phyloP scores from a whole-genome alignment of 352 stramenopile species.

The Nothophytophthora sp. region DNA sequence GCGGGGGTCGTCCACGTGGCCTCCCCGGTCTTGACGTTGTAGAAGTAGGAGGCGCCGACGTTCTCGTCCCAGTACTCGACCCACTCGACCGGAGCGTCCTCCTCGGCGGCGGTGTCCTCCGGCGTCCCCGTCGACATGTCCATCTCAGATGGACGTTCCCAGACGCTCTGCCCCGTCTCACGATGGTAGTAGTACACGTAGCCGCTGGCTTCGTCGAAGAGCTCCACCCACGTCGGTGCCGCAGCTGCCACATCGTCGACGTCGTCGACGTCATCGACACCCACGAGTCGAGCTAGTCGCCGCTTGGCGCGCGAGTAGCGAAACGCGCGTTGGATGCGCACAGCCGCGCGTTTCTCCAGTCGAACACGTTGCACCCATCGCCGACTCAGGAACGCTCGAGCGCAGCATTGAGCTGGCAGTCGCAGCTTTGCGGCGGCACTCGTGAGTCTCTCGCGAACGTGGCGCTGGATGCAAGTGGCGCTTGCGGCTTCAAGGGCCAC shows the following conservation, averaged over 20 bases:
- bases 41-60: constrained; percentile 63
- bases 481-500: constrained; percentile 23
- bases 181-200: constrained; percentile 75
- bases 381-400: constrained; percentile 41
- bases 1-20: constrained; percentile 64
- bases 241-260: neutral
- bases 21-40: constrained; percentile 68
- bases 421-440: neutral
- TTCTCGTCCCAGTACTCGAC: constrained; percentile 79
- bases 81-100: constrained; percentile 51
- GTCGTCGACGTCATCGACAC: constrained; percentile 17
- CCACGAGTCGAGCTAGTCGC: constrained; percentile 37
- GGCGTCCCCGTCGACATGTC: constrained; percentile 7
- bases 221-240: constrained; percentile 52
- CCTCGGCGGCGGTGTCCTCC: constrained; percentile 8
- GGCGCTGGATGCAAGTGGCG: constrained; percentile 40
- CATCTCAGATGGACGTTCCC: constrained; percentile 45
- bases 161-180: constrained; percentile 48
- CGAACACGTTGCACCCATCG: constrained; percentile 18
- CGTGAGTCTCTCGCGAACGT: constrained; percentile 30
- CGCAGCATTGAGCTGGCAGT: constrained; percentile 35
- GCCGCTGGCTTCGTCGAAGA: constrained; percentile 66
- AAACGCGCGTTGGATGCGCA: constrained; percentile 59
- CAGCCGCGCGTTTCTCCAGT: constrained; percentile 26
- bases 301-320: constrained; percentile 42